Evolutionary conservation across 257 asterid genomes (phyloP).

Genomic region (Buddleja alternifolia): DNA sequence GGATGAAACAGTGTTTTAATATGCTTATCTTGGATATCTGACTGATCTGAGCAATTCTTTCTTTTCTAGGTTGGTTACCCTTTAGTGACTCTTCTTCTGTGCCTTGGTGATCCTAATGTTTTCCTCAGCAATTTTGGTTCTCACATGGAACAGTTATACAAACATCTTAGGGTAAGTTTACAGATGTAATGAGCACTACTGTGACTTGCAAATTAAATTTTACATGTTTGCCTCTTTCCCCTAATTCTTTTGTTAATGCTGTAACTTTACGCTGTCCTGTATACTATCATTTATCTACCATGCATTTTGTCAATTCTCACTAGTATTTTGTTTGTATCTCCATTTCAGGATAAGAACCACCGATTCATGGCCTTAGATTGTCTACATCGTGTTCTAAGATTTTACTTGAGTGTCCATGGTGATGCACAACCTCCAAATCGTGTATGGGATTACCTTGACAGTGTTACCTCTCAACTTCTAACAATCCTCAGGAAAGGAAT

Average conservation of each 20-base stretch:
- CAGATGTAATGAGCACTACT: conserved; percentile 16
- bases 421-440: conserved; percentile 89
- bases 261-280: background rate
- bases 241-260: background rate
- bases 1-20: background rate
- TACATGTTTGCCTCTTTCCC: conserved; percentile 3
- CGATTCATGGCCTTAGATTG: conserved; percentile 99
- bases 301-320: background rate
- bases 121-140: conserved; percentile 88
- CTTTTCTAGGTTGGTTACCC: conserved; percentile 87
- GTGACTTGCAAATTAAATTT: conserved; percentile 21
- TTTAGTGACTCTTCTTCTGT: conserved; percentile 94
- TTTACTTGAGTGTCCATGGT: conserved; percentile 95
- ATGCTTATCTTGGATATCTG: conserved; percentile 23
- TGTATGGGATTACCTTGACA: conserved; percentile 98
- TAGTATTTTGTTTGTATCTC: conserved; percentile 26
- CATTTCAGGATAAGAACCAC: conserved; percentile 90
- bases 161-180: conserved; percentile 82
- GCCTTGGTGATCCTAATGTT: conserved; percentile 94
- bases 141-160: conserved; percentile 98
- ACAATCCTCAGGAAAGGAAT: conserved; percentile 88
- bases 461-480: conserved; percentile 97
- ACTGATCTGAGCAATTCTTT: conserved; percentile 30
- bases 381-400: conserved; percentile 92
- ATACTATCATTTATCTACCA: background rate